These are phyloP conservation scores for Quambalaria eucalypti DNA, from an alignment of 1,284 basidiomycete species.

Conservation along the genomic window DNA sequence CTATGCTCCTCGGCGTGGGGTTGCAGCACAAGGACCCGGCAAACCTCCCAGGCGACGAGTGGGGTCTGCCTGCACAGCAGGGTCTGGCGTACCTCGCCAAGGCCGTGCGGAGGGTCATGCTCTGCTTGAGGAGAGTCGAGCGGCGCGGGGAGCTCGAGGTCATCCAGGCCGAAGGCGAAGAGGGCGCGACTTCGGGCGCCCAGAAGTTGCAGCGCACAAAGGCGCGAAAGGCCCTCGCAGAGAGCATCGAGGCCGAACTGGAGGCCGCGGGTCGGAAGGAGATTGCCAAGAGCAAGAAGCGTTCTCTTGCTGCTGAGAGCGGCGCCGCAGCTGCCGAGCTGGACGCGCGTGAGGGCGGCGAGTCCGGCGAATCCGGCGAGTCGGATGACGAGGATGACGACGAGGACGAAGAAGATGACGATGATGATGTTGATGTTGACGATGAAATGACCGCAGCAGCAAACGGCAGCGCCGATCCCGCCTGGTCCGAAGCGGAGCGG, in stretches of 20 bases:
- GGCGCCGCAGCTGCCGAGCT: neutral
- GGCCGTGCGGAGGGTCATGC: conserved; percentile 74
- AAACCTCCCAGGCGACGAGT: conserved; percentile 50
- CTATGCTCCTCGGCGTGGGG: conserved; percentile 59
- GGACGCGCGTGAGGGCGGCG: neutral
- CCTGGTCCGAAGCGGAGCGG: neutral
- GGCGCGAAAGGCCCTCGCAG: no score
- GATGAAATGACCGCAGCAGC: neutral
- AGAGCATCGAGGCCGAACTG: conserved; percentile 30
- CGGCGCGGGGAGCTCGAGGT: conserved; percentile 49
- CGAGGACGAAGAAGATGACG: conserved; percentile 8
- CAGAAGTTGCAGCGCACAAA: conserved; percentile 20
- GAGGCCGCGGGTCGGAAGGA: conserved; percentile 21
- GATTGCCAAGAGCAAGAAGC: conserved; percentile 11
- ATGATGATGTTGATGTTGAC: no score
- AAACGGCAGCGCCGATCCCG: neutral
- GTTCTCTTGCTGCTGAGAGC: no score
- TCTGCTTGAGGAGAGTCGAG: conserved; percentile 69
- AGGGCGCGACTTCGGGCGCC: conserved; percentile 4
- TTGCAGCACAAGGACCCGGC: conserved; percentile 85
- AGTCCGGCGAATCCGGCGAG: neutral
- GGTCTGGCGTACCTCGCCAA: conserved; percentile 85
- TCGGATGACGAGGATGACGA: conserved; percentile 11
- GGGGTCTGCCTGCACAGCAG: conserved; percentile 76
- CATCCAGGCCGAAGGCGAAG: conserved; percentile 8